These are phyloP conservation scores for Stephanodiscus minutulus DNA, from an alignment of 108 stramenopile species.

Conservation along the genomic window DNA sequence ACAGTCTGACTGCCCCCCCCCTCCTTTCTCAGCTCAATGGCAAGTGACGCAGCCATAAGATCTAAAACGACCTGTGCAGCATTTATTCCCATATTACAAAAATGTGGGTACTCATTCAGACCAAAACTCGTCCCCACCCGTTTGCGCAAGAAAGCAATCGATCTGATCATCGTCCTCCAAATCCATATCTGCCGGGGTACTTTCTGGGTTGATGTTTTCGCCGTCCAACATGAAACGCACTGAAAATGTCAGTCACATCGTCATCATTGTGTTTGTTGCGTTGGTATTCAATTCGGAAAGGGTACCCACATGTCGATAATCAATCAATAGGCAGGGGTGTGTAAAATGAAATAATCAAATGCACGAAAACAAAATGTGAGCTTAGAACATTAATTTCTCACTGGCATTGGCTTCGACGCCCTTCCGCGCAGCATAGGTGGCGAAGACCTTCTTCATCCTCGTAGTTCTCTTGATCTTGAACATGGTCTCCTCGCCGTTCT, in stretches of 20 bases:
- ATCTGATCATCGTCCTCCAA: slow-evolving; percentile 88
- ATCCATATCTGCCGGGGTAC: slow-evolving; percentile 67
- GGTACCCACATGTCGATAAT: background rate
- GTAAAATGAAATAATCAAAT: too few relatives aligned
- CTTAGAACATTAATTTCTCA: background rate
- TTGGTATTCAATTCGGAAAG: background rate
- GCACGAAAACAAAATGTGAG: background rate
- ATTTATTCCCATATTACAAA: too few relatives aligned
- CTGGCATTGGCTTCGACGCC: slow-evolving; percentile 48
- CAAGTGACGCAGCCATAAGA: too few relatives aligned
- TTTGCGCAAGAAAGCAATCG: slow-evolving; percentile 70
- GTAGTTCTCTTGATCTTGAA: slow-evolving; percentile 86
- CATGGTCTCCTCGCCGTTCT: slow-evolving; percentile 76
- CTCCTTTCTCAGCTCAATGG: too few relatives aligned
- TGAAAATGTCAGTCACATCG: slow-evolving; percentile 29
- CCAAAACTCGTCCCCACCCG: slow-evolving; percentile 13
- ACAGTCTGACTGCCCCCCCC: too few relatives aligned
- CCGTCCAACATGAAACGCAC: slow-evolving; percentile 80
- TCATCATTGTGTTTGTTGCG: background rate
- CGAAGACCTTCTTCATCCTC: slow-evolving; percentile 78
- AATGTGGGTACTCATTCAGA: too few relatives aligned
- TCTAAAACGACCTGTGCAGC: too few relatives aligned
- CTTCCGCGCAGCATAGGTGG: slow-evolving; percentile 70
- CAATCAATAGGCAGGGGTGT: background rate
- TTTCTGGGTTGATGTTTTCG: slow-evolving; percentile 55